Base-by-base conservation (phyloP, 1,284 basidiomycete species). In the Rhodotorula glutinis region DNA sequence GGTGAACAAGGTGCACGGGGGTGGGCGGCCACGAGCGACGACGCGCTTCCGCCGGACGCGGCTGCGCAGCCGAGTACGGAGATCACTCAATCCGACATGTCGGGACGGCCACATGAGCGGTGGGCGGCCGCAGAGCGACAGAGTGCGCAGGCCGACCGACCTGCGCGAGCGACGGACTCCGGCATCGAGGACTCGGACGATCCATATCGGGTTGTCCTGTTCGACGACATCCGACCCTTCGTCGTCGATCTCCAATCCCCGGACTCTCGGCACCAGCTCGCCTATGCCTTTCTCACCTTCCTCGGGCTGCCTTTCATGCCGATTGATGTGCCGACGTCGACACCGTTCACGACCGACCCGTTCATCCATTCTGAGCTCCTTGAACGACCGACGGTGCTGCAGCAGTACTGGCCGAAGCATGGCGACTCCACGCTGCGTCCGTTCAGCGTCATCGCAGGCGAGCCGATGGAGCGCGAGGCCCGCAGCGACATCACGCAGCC, bases 141-240 rank as follows among this genome's bases (percentile, higher is more conserved):
- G 40, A 79, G 81, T 21, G 87, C 90, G 72, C 2, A 0, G 1
- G 76, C 79, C 27, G 73, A 79, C 38, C 76, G 85, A 2, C 87
- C 91, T 14, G 81, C 83, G 7, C 85, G 88, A 40, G 85, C 86
- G 1, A 81, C 81, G 7, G 84, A 87, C 65, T 69, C 57, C 2
- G 49, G 77, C 11, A 75, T 78, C 57, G 82, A 84, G 10, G 82
- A 81, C 17, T 83, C 85, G 38, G 81, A 83, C 38, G 92, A 94
- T 77, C 91, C 92, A 0, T 93, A 88, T 77, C 82, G 87, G 1
- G 85, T 85, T 3, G 83, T 95, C 29, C 80, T 97, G 21, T 91
- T 93, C 77, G 82, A 85, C 54, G 93, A 97, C 76, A 83, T 96
- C 65, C 83, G 84, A 17, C 79, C 85, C 3, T 81, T 92, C 56